Evolutionary conservation across 805 yeast species (phyloP), one percentile per base, ranked within the genome.

Genomic region (Tanozyma kutaoensis): DNA sequence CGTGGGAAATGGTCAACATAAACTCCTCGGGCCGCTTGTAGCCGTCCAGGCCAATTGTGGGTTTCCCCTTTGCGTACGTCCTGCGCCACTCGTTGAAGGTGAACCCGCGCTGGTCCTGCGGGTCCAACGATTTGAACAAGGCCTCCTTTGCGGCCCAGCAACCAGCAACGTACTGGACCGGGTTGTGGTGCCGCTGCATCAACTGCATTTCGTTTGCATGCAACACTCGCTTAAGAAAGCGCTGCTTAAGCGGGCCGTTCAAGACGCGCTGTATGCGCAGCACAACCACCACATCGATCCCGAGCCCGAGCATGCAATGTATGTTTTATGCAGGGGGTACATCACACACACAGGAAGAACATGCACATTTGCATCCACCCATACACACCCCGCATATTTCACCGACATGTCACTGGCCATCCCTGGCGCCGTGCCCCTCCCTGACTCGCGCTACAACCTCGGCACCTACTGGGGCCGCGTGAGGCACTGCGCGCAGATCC

Each of bases 361-460:
- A n/a, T n/a, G n/a, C n/a, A n/a, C n/a, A n/a, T n/a, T n/a, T n/a
- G n/a, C n/a, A n/a, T n/a, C n/a, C n/a, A n/a, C n/a, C n/a, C n/a
- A n/a, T n/a, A n/a, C n/a, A n/a, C n/a, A n/a, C n/a, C n/a, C n/a
- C n/a, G n/a, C n/a, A n/a, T n/a, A n/a, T n/a, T n/a, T n/a, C n/a
- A n/a, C n/a, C n/a, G n/a, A n/a, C n/a, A 85, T 85, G 96, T 93
- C 96, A 2, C 80, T 93, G 8, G 74, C 95, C 4, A 69, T 85
- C 22, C 73, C 85, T 8, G 96, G 96, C 11, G 75, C 79, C 6
- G 67, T 79, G 24, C 63, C 78, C 0, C 61, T 86, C 20, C 96
- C 96, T 7, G 72, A 63, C 29, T 84, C 95, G 13, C 69, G 64
- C 31, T 81, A 73, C 52, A 94, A 91, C 49, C 58, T 91, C 16